phyloP scores from a whole-genome alignment of 441 rosid species.

The Kokia cookei region DNA sequence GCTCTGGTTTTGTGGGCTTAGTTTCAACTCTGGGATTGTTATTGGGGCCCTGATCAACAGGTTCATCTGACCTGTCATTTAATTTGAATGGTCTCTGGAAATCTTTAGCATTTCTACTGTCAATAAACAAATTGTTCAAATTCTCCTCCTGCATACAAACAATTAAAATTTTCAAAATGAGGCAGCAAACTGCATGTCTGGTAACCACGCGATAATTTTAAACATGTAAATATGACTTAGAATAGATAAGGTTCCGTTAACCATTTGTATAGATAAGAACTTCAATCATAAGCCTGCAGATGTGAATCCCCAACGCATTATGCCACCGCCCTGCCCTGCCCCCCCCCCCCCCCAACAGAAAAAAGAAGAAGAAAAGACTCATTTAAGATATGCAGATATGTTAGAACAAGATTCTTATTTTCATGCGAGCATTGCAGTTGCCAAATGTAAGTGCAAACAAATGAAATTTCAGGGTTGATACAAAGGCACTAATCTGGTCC shows the following conservation, averaged over 20 bases:
- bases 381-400: background rate
- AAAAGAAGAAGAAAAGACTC: background rate
- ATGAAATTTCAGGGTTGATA: background rate
- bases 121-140: constrained; percentile 56
- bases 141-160: constrained; percentile 67
- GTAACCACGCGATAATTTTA: background rate
- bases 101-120: constrained; percentile 58
- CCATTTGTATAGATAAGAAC: background rate
- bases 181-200: background rate
- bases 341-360: no score
- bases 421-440: background rate
- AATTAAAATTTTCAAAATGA: background rate
- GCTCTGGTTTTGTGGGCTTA: constrained; percentile 22
- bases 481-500: background rate
- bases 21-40: constrained; percentile 17
- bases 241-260: background rate
- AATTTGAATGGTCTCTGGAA: constrained; percentile 72
- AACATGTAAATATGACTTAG: background rate
- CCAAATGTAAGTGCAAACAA: background rate
- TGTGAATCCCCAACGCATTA: background rate
- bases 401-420: background rate
- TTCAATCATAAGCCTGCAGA: background rate
- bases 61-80: constrained; percentile 34
- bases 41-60: constrained; percentile 29
- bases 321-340: no score